Evolutionary conservation across 805 yeast genomes (phyloP), one percentile per base, ranked within the genome.

Genomic region (Metschnikowia cubensis): DNA sequence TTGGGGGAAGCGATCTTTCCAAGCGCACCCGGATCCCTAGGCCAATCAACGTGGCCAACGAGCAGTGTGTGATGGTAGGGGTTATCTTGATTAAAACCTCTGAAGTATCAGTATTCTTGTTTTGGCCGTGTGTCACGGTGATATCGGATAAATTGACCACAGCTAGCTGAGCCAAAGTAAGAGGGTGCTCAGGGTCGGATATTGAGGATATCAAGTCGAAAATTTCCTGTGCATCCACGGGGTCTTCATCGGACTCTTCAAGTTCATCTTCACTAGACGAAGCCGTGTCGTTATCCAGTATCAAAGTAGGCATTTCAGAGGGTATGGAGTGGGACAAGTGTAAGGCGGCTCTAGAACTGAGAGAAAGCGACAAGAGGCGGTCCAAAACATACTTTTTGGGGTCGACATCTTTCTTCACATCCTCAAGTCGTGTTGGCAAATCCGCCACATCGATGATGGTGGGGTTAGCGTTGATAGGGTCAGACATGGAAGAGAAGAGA

Each of bases 21-120:
- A 94, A 73, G 34, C 99, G 75, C 1, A 94, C 98, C 45, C 97
- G 75, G 48, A 94, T 89, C 0, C 99, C 98, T 36, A 94, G 76
- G 0, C 99, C 99, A 50, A 94, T 94, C 44, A 94, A 77, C 0
- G 99, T 94, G 0, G 99, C 99, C 53, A 94, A 74, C 0, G 97
- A 89, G 66, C 99, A 94, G 63, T 94, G 99, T 3, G 98, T 94
- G 59, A 94, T 92, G 0, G 99, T 94, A 1, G 99, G 99, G 0
- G 99, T 94, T 53, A 94, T 94, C 59, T 80, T 81, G 29, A 94
- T 89, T 20, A 81, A 61, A 0, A 94, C 89, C 54, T 85, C 88
- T 0, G 94, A 86, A 60, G 90, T 81, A 35, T 78, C 77, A 13
- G 32, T 43, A 31, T 73, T 59, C 35, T 62, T 61, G 34, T 58